phyloP scores from a whole-genome alignment of 208 protist species.

The Wallacemonas sp. region DNA sequence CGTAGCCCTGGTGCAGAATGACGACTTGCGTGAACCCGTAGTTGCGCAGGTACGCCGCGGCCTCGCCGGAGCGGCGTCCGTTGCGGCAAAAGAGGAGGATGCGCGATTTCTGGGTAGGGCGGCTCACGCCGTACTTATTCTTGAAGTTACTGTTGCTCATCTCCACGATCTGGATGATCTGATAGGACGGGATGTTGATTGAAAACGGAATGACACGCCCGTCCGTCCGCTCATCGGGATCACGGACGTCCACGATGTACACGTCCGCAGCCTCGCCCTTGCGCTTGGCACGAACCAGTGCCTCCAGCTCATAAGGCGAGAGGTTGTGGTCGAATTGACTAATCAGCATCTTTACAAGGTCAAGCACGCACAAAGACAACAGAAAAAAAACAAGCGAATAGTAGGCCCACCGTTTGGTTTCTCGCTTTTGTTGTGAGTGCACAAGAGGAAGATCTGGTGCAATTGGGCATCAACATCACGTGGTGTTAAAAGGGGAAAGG shows the following conservation, averaged over 20 bases:
- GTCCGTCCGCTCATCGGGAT: slow-evolving; percentile 50
- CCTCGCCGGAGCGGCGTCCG: slow-evolving; percentile 32
- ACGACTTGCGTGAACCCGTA: slow-evolving; percentile 36
- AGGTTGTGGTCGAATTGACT: slow-evolving; percentile 35
- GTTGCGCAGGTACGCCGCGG: slow-evolving; percentile 27
- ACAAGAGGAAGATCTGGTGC: too few species aligned
- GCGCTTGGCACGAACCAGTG: slow-evolving; percentile 49
- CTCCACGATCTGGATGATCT: slow-evolving; percentile 29
- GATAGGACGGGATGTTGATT: slow-evolving; percentile 39
- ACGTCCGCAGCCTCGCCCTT: slow-evolving; percentile 38
- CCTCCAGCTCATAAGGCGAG: slow-evolving; percentile 52
- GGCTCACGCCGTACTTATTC: slow-evolving; percentile 53
- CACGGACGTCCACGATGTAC: slow-evolving; percentile 64
- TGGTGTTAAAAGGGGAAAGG: background rate
- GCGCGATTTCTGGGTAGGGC: slow-evolving; percentile 47
- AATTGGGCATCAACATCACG: too few species aligned
- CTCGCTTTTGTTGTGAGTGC: too few species aligned
- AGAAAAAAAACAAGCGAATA: slow-evolving; percentile 25
- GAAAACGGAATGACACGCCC: slow-evolving; percentile 50
- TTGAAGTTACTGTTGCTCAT: slow-evolving; percentile 50
- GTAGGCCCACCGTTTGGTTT: too few species aligned
- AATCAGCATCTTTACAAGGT: background rate
- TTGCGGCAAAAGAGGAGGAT: slow-evolving; percentile 64
- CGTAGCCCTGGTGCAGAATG: slow-evolving; percentile 36
- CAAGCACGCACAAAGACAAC: slow-evolving; percentile 3